These are phyloP conservation scores for Phyllosticta citribraziliensis DNA, from an alignment of 2,329 filamentous ascomycete species.

Conservation along the genomic window DNA sequence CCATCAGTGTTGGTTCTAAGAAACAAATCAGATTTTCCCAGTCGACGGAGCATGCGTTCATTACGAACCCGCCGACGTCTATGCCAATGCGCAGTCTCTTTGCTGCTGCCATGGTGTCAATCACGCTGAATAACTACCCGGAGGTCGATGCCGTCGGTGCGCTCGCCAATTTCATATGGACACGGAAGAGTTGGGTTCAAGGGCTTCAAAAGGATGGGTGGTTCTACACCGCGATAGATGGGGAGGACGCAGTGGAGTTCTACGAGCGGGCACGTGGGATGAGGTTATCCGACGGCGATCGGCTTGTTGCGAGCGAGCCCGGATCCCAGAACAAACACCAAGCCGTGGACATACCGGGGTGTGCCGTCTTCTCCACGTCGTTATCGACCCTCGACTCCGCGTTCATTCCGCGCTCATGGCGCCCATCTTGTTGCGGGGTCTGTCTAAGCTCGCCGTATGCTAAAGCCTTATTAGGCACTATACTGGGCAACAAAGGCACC, in stretches of 20 bases:
- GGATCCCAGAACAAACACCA: neutral
- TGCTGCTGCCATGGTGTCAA: neutral
- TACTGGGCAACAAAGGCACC: neutral
- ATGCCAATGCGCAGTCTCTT: conserved; percentile 19
- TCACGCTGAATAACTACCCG: neutral
- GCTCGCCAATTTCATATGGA: neutral
- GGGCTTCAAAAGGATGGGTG: neutral
- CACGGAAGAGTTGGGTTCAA: neutral
- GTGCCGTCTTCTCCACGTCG: neutral
- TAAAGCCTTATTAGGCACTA: neutral
- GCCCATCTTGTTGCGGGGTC: neutral
- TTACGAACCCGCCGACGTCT: conserved; percentile 26
- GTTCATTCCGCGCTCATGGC: neutral
- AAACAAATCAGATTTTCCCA: neutral
- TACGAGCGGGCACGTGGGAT: neutral
- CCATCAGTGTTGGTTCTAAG: conserved; percentile 28
- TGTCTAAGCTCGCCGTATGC: neutral
- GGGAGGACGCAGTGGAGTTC: neutral
- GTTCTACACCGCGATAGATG: neutral
- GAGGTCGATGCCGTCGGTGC: neutral
- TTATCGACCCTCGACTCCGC: neutral
- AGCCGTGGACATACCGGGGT: neutral
- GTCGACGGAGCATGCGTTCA: no score
- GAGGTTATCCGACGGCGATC: neutral
- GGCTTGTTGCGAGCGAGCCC: neutral